These are phyloP conservation scores for Canavalia ensiformis DNA, from an alignment of 306 rosid species.

Conservation along the genomic window DNA sequence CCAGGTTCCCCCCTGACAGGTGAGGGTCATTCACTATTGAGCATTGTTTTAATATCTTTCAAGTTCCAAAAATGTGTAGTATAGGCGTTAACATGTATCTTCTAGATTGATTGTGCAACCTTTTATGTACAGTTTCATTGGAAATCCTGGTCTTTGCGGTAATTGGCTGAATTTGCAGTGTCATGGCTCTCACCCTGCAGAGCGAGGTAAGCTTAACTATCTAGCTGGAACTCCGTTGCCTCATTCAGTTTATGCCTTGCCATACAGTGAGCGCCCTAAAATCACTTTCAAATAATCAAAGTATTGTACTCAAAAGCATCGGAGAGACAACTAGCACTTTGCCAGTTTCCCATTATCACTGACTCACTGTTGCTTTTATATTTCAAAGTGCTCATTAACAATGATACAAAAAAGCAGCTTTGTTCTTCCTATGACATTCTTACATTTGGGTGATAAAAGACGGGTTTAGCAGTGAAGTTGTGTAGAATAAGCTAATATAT, in stretches of 20 bases:
- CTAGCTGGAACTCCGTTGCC: background rate
- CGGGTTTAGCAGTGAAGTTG: background rate
- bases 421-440: background rate
- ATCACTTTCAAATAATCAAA: background rate
- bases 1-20: conserved; percentile 91
- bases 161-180: conserved; percentile 79
- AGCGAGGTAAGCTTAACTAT: conserved; percentile 63
- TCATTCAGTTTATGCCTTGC: background rate
- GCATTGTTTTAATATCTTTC: background rate
- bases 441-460: background rate
- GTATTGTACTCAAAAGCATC: too few relatives aligned
- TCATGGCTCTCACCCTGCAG: conserved; percentile 66
- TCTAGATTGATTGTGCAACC: conserved; percentile 16
- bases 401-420: background rate
- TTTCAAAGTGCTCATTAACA: background rate
- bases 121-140: conserved; percentile 74
- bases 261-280: background rate
- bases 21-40: conserved; percentile 44
- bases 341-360: background rate
- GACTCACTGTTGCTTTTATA: background rate
- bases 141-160: conserved; percentile 91
- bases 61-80: background rate
- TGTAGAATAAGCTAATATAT: conserved; percentile 14
- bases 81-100: background rate
- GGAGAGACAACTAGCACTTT: background rate